Evolutionary conservation across 257 asterid species (phyloP).

Genomic region (Solanum acaule): DNA sequence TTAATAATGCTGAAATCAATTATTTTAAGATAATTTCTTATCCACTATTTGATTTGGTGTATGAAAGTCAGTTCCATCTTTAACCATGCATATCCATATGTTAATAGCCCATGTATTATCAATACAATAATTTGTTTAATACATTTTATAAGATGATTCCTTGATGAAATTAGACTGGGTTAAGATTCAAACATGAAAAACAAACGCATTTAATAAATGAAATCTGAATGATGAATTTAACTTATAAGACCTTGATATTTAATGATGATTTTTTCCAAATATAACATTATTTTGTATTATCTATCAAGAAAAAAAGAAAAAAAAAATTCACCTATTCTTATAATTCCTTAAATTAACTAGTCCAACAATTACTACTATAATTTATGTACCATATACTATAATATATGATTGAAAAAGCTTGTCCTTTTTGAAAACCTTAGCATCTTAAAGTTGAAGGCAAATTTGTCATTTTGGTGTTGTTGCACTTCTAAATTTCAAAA

Average conservation of each 20-base stretch:
- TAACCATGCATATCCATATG: no score
- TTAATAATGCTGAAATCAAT: not conserved
- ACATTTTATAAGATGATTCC: not conserved
- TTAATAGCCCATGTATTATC: not conserved
- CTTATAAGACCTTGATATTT: not conserved
- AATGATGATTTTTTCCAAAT: not conserved
- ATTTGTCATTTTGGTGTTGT: not conserved
- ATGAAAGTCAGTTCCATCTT: not conserved
- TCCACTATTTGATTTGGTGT: not conserved
- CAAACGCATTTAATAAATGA: not conserved
- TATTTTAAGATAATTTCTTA: not conserved
- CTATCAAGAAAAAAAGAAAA: not conserved
- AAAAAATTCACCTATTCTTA: not conserved
- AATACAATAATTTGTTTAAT: not conserved
- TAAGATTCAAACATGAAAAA: not conserved
- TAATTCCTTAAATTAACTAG: not conserved
- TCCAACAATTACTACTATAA: not conserved
- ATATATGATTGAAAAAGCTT: not conserved
- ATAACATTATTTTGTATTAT: not conserved
- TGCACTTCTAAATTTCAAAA: not conserved
- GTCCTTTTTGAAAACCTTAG: not conserved
- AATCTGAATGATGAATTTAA: not conserved
- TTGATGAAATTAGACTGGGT: rapidly evolving
- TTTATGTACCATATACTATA: not conserved
- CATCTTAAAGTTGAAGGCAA: not conserved